These are phyloP conservation scores for Pelargonium fulgidum DNA, from an alignment of 441 rosid species.

Conservation along the genomic window DNA sequence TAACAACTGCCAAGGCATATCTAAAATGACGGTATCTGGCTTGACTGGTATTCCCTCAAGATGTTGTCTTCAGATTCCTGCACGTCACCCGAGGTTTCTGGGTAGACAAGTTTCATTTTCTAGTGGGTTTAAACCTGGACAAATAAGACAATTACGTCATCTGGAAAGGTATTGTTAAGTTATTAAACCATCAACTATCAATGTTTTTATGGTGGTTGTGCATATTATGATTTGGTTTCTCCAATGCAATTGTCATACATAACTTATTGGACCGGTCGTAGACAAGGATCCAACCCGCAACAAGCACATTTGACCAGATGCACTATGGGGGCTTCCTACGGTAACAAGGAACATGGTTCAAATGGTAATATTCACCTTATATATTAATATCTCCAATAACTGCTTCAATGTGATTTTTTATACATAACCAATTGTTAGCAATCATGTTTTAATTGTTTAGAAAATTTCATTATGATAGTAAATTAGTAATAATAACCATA, in stretches of 20 bases:
- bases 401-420: not conserved
- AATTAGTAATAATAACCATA: not conserved
- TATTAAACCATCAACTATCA: slow-evolving; percentile 6
- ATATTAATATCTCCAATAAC: not conserved
- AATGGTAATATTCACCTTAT: slow-evolving; percentile 38
- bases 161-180: slow-evolving; percentile 39
- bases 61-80: slow-evolving; percentile 33
- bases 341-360: slow-evolving; percentile 52
- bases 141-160: slow-evolving; percentile 20
- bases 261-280: slow-evolving; percentile 27
- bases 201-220: slow-evolving; percentile 11
- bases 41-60: slow-evolving; percentile 49
- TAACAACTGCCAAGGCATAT: slow-evolving; percentile 7
- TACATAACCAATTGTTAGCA: not conserved
- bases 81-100: slow-evolving; percentile 21
- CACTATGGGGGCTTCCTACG: slow-evolving; percentile 77
- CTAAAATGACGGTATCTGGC: slow-evolving; percentile 62
- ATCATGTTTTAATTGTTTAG: not conserved
- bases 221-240: slow-evolving; percentile 6
- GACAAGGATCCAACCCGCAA: slow-evolving; percentile 26
- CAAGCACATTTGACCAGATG: slow-evolving; percentile 33
- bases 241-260: slow-evolving; percentile 24
- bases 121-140: slow-evolving; percentile 16
- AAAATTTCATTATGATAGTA: not conserved
- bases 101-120: slow-evolving; percentile 8